A percentile compares a stretch with the other conserved stretches of the same genome.
Evolutionary conservation across 1,284 basidiomycete genomes (phyloP).

Genomic region (Cutaneotrichosporon spelunceum): DNA sequence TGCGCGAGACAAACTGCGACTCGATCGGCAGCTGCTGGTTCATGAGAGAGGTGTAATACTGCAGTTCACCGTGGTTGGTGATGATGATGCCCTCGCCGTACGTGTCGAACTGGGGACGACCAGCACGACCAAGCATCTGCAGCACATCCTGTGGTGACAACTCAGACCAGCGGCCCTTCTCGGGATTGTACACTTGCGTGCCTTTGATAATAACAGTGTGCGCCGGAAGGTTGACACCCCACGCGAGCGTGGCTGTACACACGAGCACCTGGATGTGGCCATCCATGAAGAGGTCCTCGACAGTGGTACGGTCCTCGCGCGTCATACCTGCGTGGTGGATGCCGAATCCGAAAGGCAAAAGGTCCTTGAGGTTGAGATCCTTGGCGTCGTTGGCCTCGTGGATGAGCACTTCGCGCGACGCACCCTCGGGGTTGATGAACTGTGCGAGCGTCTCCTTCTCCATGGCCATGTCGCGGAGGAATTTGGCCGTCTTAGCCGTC

Average conservation of each 20-base stretch:
- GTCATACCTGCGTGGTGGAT: constrained; percentile 99
- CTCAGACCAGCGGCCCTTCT: constrained; percentile 97
- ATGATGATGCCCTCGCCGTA: constrained; percentile 98
- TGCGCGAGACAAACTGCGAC: constrained; percentile 85
- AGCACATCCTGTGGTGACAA: constrained; percentile 93
- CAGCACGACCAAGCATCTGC: constrained; percentile 98
- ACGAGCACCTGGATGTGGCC: constrained; percentile 92
- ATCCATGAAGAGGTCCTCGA: constrained; percentile 92
- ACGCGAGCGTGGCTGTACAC: constrained; percentile 95
- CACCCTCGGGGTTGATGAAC: constrained; percentile 88
- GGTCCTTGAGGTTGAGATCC: constrained; percentile 79
- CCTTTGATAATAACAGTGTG: constrained; percentile 99
- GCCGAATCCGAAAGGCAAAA: constrained; percentile 93
- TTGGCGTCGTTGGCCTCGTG: constrained; percentile 80
- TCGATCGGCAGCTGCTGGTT: constrained; percentile 98
- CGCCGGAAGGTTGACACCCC: constrained; percentile 98
- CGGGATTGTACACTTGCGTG: constrained; percentile 98
- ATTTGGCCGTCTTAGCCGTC: constrained; percentile 94
- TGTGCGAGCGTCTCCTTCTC: constrained; percentile 95
- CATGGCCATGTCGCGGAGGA: constrained; percentile 89
- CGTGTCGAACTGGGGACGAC: constrained; percentile 96
- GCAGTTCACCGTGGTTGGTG: constrained; percentile 93
- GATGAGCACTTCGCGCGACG: constrained; percentile 79
- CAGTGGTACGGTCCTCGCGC: constrained; percentile 84
- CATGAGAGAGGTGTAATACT: constrained; percentile 90